Base-by-base conservation (phyloP, 257 asterid genomes). In the Lycium barbarum region DNA sequence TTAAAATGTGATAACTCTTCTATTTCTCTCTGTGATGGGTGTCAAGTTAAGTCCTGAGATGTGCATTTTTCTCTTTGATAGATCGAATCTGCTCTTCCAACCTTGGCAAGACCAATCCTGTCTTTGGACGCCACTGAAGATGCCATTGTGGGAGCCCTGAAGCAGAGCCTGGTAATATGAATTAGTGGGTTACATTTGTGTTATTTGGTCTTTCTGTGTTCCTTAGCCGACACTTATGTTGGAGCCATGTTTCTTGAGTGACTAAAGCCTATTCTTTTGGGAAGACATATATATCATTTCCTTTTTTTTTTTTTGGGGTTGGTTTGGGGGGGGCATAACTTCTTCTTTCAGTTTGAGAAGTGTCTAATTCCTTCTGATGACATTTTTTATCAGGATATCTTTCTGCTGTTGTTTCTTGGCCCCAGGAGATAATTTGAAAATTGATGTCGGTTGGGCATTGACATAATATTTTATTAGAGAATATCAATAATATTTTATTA, bases 81-180 rank as follows among this genome's bases (percentile, higher is more conserved):
- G 99, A 97, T 97, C 80, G 99, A 97, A 91, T 91, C 98, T 85
- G 98, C 97, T 54, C 87, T 97, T 86, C 99, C 99, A 58, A 92
- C 94, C 86, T 94, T 97, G 83, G 95, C 97, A 79, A 92, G 93
- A 90, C 98, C 99, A 57, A 97, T 97, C 71, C 91, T 97, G 98
- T 97, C 99, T 66, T 89, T 97, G 89, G 98, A 94, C 83, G 94
- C 97, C 85, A 91, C 88, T 85, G 99, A 95, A 93, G 99, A 97
- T 91, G 98, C 98, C 85, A 85, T 92, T 51, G 98, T 94, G 82
- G 99, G 98, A 91, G 91, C 88, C 72, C 86, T 95, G 90, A 95
- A 97, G 89, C 99, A 91, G 92, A 95, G 97, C 89, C 88, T 97
- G 98, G 99, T 97, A 90, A 85, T 86, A 90, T 81, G 71, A 68